A percentile compares a stretch with the other conserved stretches of the same genome.
phyloP scores from a whole-genome alignment of 2,329 filamentous ascomycete genomes.

The Colletotrichum zoysiae region DNA sequence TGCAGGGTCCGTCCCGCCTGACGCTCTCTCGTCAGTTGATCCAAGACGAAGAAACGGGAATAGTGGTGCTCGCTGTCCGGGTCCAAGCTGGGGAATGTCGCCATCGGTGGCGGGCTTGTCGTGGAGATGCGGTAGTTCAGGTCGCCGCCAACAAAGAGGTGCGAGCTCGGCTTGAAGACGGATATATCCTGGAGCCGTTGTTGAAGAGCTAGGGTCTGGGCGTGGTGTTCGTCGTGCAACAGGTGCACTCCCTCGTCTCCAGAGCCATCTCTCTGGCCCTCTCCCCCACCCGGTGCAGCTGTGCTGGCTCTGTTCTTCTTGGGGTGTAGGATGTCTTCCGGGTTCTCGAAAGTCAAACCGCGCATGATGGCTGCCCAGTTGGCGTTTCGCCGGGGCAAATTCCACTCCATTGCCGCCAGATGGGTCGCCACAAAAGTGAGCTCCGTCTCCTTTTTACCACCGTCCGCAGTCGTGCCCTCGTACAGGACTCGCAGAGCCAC shows the following conservation, averaged over 20 bases:
- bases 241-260: constrained; percentile 49
- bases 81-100: constrained; percentile 72
- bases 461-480: constrained; percentile 49
- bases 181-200: constrained; percentile 67
- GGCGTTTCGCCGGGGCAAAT: constrained; percentile 79
- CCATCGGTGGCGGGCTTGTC: constrained; percentile 69
- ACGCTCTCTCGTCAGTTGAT: constrained; percentile 84
- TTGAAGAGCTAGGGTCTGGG: constrained; percentile 54
- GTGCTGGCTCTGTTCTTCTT: constrained; percentile 22
- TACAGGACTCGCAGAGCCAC: constrained; percentile 82
- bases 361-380: constrained; percentile 91
- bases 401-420: constrained; percentile 88
- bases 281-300: constrained; percentile 20
- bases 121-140: constrained; percentile 92
- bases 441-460: constrained; percentile 62
- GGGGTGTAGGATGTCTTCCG: constrained; percentile 53
- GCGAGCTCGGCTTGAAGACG: constrained; percentile 80
- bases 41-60: constrained; percentile 74
- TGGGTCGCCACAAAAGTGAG: constrained; percentile 91
- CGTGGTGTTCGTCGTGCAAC: constrained; percentile 52
- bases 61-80: constrained; percentile 72
- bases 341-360: constrained; percentile 79
- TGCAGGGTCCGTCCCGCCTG: constrained; percentile 79
- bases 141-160: constrained; percentile 91
- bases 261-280: constrained; percentile 44